Conservation (phyloP, 1,139 yeast genomes). For the Petasospora fabianii region DNA sequence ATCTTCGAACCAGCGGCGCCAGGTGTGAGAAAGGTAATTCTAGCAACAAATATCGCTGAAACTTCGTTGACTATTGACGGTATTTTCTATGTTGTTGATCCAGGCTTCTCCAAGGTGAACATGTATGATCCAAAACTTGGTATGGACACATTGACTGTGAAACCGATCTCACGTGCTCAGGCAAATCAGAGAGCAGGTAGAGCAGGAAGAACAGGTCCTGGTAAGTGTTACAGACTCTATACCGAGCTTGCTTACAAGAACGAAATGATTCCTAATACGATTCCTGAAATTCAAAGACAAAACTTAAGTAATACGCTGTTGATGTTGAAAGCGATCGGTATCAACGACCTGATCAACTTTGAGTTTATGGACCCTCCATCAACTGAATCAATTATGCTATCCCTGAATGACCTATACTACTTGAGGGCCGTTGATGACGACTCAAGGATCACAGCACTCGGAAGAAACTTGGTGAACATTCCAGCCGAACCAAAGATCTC, state of each 20-base stretch:
- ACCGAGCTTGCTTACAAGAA: slow-evolving; percentile 64
- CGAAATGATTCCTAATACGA: slow-evolving; percentile 78
- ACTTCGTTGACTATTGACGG: slow-evolving; percentile 95
- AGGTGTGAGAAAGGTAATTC: slow-evolving; percentile 71
- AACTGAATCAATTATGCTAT: slow-evolving; percentile 61
- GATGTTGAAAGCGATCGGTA: slow-evolving; percentile 66
- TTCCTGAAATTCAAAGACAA: slow-evolving; percentile 92
- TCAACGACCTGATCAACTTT: slow-evolving; percentile 58
- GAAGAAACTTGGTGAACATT: slow-evolving; percentile 83
- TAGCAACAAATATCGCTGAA: slow-evolving; percentile 95
- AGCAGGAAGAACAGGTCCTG: slow-evolving; percentile 95
- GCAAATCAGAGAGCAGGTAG: slow-evolving; percentile 93
- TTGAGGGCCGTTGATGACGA: slow-evolving; percentile 78
- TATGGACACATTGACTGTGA: slow-evolving; percentile 81
- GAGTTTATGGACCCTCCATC: slow-evolving; percentile 91
- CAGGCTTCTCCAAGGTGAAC: slow-evolving; percentile 81
- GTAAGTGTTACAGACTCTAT: slow-evolving; percentile 76
- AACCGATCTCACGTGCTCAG: slow-evolving; percentile 86
- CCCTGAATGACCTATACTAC: slow-evolving; percentile 84
- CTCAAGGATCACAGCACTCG: slow-evolving; percentile 71
- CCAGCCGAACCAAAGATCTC: slow-evolving; percentile 96
- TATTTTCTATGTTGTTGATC: slow-evolving; percentile 77
- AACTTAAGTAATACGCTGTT: slow-evolving; percentile 76
- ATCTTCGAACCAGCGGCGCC: slow-evolving; percentile 62
- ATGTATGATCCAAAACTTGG: slow-evolving; percentile 84